phyloP scores from a whole-genome alignment of 176 grass and related monocot species.

The Dactylis glomerata region DNA sequence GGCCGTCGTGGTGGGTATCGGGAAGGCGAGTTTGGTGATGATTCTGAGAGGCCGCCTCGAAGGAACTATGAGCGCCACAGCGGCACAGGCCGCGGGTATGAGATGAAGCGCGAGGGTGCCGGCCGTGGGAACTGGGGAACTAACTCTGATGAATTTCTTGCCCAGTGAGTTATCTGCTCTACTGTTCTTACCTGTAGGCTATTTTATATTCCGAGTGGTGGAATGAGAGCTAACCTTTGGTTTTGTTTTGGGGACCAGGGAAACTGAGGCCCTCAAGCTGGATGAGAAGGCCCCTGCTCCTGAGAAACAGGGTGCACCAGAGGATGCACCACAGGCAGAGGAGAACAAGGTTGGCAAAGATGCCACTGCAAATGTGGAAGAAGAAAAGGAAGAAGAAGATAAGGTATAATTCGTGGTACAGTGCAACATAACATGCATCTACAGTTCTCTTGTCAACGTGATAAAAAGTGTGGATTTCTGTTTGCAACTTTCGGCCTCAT shows the following conservation, averaged over 20 bases:
- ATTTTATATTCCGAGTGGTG: background rate
- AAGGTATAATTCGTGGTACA: slow-evolving; percentile 37
- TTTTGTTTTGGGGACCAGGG: slow-evolving; percentile 53
- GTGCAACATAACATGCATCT: background rate
- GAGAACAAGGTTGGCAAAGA: slow-evolving; percentile 59
- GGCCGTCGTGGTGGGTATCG: slow-evolving; percentile 55
- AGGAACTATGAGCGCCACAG: slow-evolving; percentile 78
- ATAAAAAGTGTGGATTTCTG: background rate
- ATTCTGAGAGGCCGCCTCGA: slow-evolving; percentile 51
- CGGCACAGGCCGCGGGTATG: slow-evolving; percentile 76
- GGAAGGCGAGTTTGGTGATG: slow-evolving; percentile 49
- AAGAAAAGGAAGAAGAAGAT: slow-evolving; percentile 90
- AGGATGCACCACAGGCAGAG: slow-evolving; percentile 31
- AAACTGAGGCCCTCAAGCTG: slow-evolving; percentile 48
- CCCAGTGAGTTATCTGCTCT: slow-evolving; percentile 39
- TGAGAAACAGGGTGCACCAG: slow-evolving; percentile 59
- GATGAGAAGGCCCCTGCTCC: slow-evolving; percentile 53
- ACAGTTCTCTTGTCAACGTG: background rate
- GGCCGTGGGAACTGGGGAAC: slow-evolving; percentile 93
- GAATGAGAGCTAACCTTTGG: background rate
- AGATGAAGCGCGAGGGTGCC: slow-evolving; percentile 70
- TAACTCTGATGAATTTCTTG: slow-evolving; percentile 56
- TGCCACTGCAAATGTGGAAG: slow-evolving; percentile 40
- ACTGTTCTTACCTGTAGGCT: background rate
- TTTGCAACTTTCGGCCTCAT: background rate